Base-by-base conservation (phyloP, 345 rosid species). In the Linum tenue region DNA sequence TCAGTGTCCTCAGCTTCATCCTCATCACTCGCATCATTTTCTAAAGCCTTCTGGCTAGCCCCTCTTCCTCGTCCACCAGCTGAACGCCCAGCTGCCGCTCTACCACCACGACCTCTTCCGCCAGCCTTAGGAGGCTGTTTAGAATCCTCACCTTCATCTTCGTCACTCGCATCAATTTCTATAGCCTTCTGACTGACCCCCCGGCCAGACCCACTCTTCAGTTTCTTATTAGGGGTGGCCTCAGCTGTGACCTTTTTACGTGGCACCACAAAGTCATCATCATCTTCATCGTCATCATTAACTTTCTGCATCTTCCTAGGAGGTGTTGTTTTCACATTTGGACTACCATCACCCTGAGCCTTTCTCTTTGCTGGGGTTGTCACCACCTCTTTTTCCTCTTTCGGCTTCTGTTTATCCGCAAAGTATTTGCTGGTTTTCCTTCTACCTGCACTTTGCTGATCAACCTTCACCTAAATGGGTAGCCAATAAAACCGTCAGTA, bases 401-500 rank as follows among this genome's bases (percentile, higher is more conserved):
- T 77, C n/a, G 65, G 79, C 79, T 84, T 82, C 67, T 78, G 75
- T 64, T 84, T 88, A 4, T 82, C 90, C 6, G 82, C 81, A 86
- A 94, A 90, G 77, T 94, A 94, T 82, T 84, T 94, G 89, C 99
- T 94, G 50, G 95, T 94, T 81, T 90, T 94, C 76, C 79, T 84
- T 67, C 99, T 82, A 62, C 81, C 71, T 35, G 85, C 77, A 78
- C 70, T 69, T 64, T 79, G 89, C 72, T 74, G 69, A 65, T 72
- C 84, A 70, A 71, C 85, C 63, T 68, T 69, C 60, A 69, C 81
- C 88, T 82, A 69, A 63, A 60, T 64, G 5, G 15, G 31, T 62
- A 41, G 16, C 44, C 44, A 55, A 69, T 17, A 5, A 53, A 14
- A 35, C 57, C 43, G 50, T 37, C 3, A 15, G 31, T 22, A 22